phyloP scores from a whole-genome alignment of 192 early-diverging fungal species.

The Entomortierella parvispora region DNA sequence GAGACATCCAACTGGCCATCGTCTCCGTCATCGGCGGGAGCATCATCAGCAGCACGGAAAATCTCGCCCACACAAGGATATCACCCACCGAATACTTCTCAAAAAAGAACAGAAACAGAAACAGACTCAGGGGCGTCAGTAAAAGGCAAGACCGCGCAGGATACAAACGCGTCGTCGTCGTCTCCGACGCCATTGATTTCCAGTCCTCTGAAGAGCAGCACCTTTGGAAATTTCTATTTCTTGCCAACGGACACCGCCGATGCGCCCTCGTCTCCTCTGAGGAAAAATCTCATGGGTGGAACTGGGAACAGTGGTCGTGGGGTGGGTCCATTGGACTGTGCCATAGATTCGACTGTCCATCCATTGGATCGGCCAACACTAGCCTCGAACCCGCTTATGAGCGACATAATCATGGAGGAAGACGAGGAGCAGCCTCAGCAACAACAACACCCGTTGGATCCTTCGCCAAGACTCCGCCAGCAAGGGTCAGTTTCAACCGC shows the following conservation, averaged over 20 bases:
- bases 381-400: too few species aligned
- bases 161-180: not conserved
- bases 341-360: too few species aligned
- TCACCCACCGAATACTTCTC: not conserved
- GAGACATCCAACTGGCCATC: not conserved
- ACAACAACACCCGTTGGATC: not conserved
- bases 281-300: too few species aligned
- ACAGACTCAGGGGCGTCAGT: too few species aligned
- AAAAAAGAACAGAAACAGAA: not conserved
- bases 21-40: not conserved
- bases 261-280: not conserved
- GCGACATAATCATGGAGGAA: too few species aligned
- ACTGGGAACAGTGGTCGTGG: not conserved
- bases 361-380: too few species aligned
- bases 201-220: conserved; percentile 25
- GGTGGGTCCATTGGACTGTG: too few species aligned
- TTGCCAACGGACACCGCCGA: not conserved
- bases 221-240: conserved; percentile 11
- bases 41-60: not conserved
- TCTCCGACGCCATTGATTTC: not conserved
- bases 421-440: not conserved
- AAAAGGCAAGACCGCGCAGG: too few species aligned
- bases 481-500: not conserved
- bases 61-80: not conserved
- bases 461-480: not conserved